Percentiles rank a stretch among this genome's conserved stretches.
These are phyloP conservation scores for Colletotrichum costaricense DNA, from an alignment of 2,329 filamentous ascomycete genomes.

Conservation along the genomic window DNA sequence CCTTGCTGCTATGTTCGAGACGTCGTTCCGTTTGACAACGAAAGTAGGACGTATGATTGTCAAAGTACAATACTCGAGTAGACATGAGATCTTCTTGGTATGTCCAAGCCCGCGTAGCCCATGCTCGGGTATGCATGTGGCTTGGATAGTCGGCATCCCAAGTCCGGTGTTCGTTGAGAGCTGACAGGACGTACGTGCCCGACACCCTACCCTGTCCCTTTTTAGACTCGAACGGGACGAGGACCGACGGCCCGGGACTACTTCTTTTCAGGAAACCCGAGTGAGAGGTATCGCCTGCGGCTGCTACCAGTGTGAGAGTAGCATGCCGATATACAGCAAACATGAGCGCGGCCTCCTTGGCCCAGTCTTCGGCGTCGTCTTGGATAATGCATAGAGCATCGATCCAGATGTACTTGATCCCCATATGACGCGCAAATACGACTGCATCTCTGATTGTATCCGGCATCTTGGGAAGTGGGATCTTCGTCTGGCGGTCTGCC, in stretches of 20 bases:
- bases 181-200: background rate
- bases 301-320: background rate
- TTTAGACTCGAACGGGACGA: background rate
- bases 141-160: background rate
- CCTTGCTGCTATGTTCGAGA: background rate
- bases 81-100: background rate
- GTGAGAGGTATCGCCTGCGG: background rate
- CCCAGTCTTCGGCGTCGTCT: background rate
- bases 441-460: background rate
- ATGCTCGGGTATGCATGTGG: background rate
- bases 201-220: background rate
- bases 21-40: background rate
- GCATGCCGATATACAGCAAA: background rate
- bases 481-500: background rate
- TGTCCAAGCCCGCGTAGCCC: background rate
- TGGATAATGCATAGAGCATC: background rate
- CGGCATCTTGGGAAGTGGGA: background rate
- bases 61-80: background rate
- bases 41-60: background rate
- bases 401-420: background rate
- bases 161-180: background rate
- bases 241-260: background rate
- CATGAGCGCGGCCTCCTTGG: background rate
- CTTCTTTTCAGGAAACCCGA: background rate
- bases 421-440: background rate